Evolutionary conservation across 169 alveolate species (phyloP), one percentile per base, ranked within the genome.

Genomic region (Eimeria maxima): DNA sequence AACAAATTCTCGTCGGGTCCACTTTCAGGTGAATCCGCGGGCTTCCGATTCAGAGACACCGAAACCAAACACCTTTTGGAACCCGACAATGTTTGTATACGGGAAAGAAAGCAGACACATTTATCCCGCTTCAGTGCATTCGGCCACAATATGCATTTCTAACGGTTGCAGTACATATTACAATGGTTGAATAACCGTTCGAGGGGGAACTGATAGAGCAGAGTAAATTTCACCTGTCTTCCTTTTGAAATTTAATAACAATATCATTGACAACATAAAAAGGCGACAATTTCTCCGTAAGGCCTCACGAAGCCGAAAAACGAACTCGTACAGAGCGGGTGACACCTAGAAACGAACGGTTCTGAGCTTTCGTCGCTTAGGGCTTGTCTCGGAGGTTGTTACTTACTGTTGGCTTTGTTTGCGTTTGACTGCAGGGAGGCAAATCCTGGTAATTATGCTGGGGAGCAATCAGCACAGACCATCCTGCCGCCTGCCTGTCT

Each of bases 401-500:
- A 24, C 45, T 76, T 45, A 22, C n/a, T 76, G n/a, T n/a, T n/a
- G n/a, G n/a, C n/a, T 47, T 47, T 76, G 45, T 1, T 76, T 76
- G 27, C 14, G 65, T 45, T 45, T 76, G 24, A 16, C 45, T n/a
- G 81, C 33, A 33, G 1, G 38, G 50, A 4, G 24, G 1, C n/a
- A 45, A 76, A 45, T 44, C 11, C 65, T 4, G 4, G 38, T 45
- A 76, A 45, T 45, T n/a, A 45, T n/a, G 63, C 8, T n/a, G 57
- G 65, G 53, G 44, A n/a, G n/a, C n/a, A 42, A 45, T 33, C 87
- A 0, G 87, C 87, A 76, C 57, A 45, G 87, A 65, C 45, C 57
- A 76, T 33, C 63, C 7, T 47, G 87, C 33, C 63, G 65, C 87
- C 87, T 76, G 87, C 45, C 67, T 76, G 87, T 76, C 87, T 60